Evolutionary conservation across 163 green algal species (phyloP).

Genomic region (Chlamydomonas reinhardtii): DNA sequence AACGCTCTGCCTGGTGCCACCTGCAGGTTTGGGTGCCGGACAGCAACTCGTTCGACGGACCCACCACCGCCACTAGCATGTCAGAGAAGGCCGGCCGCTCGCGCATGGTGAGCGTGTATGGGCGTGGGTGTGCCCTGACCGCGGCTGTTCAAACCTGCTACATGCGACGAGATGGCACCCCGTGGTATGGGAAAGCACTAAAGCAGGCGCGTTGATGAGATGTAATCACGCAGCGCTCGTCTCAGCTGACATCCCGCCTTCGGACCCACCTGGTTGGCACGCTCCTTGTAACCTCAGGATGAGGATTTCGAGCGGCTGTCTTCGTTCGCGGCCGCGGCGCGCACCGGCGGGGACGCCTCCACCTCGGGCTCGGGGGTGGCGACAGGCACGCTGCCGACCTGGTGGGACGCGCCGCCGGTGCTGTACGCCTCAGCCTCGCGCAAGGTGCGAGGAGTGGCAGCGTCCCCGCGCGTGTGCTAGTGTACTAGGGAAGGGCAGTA

Average conservation of each 20-base stretch:
- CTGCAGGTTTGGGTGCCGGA: constrained; percentile 64
- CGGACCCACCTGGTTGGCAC: too few species aligned
- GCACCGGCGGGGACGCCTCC: constrained; percentile 3
- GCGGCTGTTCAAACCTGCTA: too few species aligned
- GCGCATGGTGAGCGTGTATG: constrained; percentile 16
- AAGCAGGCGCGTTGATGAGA: too few species aligned
- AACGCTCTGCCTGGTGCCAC: too few species aligned
- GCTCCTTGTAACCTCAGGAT: neutral
- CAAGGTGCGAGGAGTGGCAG: too few species aligned
- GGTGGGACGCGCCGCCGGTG: constrained; percentile 56
- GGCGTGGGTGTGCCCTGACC: too few species aligned
- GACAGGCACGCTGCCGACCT: neutral
- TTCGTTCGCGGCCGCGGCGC: constrained; percentile 33
- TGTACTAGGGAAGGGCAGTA: too few species aligned
- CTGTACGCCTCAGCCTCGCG: constrained; percentile 11
- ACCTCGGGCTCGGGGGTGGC: neutral
- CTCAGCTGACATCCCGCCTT: neutral
- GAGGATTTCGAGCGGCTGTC: constrained; percentile 47
- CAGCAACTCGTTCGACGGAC: constrained; percentile 19
- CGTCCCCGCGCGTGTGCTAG: too few species aligned
- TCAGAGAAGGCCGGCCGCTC: constrained; percentile 38
- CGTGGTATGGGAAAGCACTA: too few species aligned
- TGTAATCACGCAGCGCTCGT: too few species aligned
- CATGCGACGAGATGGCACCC: too few species aligned
- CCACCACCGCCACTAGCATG: neutral